Evolutionary conservation across 2,329 filamentous ascomycete species (phyloP).

Genomic region (Sporothrix luriei): DNA sequence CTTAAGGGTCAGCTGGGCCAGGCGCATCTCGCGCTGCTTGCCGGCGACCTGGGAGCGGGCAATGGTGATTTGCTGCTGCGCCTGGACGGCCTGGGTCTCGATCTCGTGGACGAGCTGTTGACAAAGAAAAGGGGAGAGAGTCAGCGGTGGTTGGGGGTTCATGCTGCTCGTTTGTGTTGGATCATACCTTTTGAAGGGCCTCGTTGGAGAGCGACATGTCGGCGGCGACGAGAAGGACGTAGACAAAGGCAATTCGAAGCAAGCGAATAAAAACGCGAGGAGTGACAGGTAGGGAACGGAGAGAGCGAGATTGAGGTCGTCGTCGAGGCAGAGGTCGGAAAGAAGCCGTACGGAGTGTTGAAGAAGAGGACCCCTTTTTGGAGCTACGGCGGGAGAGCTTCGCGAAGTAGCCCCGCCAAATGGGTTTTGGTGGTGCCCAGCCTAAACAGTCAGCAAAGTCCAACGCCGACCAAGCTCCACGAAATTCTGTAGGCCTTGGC

Average conservation of each 20-base stretch:
- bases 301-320: background rate
- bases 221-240: background rate
- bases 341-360: background rate
- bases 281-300: background rate
- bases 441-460: constrained; percentile 21
- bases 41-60: constrained; percentile 80
- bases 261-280: no score
- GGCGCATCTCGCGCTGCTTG: constrained; percentile 85
- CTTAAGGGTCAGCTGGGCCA: constrained; percentile 81
- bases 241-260: background rate
- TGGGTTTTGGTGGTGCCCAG: background rate
- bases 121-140: background rate
- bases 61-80: constrained; percentile 88
- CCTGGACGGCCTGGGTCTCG: constrained; percentile 81
- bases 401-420: background rate
- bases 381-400: constrained; percentile 15
- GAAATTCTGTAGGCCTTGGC: background rate
- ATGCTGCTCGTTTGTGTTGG: background rate
- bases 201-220: constrained; percentile 91
- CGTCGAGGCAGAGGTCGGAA: background rate
- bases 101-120: constrained; percentile 86
- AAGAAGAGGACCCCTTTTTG: background rate
- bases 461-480: background rate
- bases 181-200: constrained; percentile 81
- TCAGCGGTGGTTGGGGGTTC: constrained; percentile 26